A percentile compares a stretch with the other conserved stretches of the same genome.
phyloP scores from a whole-genome alignment of 768 basidiomycete genomes.

The Trametes maxima region DNA sequence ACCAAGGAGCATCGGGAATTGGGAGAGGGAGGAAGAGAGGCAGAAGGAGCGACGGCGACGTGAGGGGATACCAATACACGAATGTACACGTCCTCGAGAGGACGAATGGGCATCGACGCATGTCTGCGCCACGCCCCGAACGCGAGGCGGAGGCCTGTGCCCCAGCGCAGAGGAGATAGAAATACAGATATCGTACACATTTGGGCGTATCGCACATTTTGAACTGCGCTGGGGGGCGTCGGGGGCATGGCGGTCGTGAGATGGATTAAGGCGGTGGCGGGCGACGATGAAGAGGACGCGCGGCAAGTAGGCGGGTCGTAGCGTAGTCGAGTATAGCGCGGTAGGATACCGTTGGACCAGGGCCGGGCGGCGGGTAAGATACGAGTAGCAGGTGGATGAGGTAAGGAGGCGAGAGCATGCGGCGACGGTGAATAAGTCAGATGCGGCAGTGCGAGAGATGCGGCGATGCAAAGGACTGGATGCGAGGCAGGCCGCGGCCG shows the following conservation, averaged over 20 bases:
- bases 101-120: neutral
- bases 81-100: slow-evolving; percentile 19
- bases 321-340: slow-evolving; percentile 21
- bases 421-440: slow-evolving; percentile 17
- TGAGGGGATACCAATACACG: slow-evolving; percentile 20
- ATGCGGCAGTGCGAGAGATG: slow-evolving; percentile 1
- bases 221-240: slow-evolving; percentile 7
- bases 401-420: slow-evolving; percentile 12
- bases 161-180: slow-evolving; percentile 5
- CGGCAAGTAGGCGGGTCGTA: slow-evolving; percentile 17
- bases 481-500: neutral
- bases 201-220: slow-evolving; percentile 20
- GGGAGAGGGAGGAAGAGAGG: neutral
- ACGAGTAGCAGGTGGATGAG: slow-evolving; percentile 7
- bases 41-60: slow-evolving; percentile 7
- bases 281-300: neutral
- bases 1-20: neutral
- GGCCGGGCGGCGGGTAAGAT: slow-evolving; percentile 8
- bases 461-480: neutral
- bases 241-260: slow-evolving; percentile 4
- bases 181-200: slow-evolving; percentile 21
- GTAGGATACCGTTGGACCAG: slow-evolving; percentile 4
- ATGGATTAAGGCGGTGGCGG: neutral
- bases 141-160: neutral
- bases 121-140: neutral